Base-by-base conservation (phyloP, 1,284 basidiomycete species). In the Cryptococcus sp. region DNA sequence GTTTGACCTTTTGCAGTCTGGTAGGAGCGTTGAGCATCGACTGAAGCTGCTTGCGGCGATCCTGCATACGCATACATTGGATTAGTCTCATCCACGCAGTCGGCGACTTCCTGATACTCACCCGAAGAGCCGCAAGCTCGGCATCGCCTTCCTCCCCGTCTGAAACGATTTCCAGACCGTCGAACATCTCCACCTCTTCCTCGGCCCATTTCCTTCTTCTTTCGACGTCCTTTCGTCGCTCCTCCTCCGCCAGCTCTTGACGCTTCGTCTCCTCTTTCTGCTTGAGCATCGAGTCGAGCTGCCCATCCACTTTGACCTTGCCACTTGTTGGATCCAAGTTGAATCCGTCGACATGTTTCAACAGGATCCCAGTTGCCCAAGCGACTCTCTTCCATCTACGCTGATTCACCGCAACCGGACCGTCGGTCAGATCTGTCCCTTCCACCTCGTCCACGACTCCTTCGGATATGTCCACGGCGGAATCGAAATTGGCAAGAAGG, bases 91-190 rank as follows among this genome's bases (percentile, higher is more conserved):
- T 22, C 42, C 13, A 45, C 42, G 2, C 42, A n/a, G 22, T 5
- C 2, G 3, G 42, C n/a, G 3, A 2, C 42, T 45, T 45, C 11
- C 2, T 15, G 16, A 40, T 7, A 67, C 74, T 60, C 68, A 88
- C 90, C 84, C 91, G 90, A 52, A 94, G 82, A 6, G 82, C 87
- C 64, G 84, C 86, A 38, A 91, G 86, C 50, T 87, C 86, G 10
- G 85, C 82, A 70, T 91, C 90, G 44, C 83, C 80, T 47, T 84
- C 85, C 55, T 86, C 76, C n/a, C 79, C 79, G 48, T 83, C 82
- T 8, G 83, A 83, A 3, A 53, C 72, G 44, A 66, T 61, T 60
- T 89, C 89, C 17, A 88, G 81, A 51, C 89, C 88, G 84, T 87
- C 86, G 16, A 74, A 67, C 62, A 65, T 66, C 52, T 57, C 51